Base-by-base conservation (phyloP, 148 eudicot species). In the Gaultheria prostrata region DNA sequence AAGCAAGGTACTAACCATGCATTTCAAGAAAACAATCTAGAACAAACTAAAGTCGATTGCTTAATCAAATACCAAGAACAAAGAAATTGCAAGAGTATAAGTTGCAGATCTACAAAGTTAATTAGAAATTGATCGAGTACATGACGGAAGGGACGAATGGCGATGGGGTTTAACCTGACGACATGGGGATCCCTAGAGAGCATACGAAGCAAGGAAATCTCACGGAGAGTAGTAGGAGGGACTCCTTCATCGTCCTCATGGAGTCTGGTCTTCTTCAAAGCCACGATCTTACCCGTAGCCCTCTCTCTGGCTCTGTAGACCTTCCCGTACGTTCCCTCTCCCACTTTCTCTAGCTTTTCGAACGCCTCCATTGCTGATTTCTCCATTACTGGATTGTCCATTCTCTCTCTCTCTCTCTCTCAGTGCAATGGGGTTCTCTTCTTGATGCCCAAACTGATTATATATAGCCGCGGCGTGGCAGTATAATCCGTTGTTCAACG, bases 341-440 rank as follows among this genome's bases (percentile, higher is more conserved):
- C 99, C 0, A 97, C 99, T 76, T 97, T 97, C 92, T 97, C 99
- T 7, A 97, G 93, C 89, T 96, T 96, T 92, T 97, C 98, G 82
- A 91, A 94, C 0, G 94, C 95, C 12, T 95, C 98, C 96, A 93
- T 94, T 20, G 96, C 98, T 28, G 82, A 73, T 61, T 77, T 83
- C 85, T 84, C 82, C 87, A 80, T 59, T 84, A 84, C 83, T 61
- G 77, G 82, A 46, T 11, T 26, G 53, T 84, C 82, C 56, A 70
- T 85, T 78, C 76, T 80, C 85, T 63, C 74, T 75, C 59, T 83
- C 76, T 45, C 51, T 85, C 80, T 87, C 61, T 86, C 50, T 17
- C 73, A 57, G 17, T 4, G 17, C 35, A 45, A 53, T 18, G 76
- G 13, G 8, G 43, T 39, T 4, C 14, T 50, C 53, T 30, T 28